Percentiles rank a stretch among this genome's conserved stretches.
These are phyloP conservation scores for Trichosporon coremiiforme DNA, from an alignment of 1,284 basidiomycete genomes.

Conservation along the genomic window DNA sequence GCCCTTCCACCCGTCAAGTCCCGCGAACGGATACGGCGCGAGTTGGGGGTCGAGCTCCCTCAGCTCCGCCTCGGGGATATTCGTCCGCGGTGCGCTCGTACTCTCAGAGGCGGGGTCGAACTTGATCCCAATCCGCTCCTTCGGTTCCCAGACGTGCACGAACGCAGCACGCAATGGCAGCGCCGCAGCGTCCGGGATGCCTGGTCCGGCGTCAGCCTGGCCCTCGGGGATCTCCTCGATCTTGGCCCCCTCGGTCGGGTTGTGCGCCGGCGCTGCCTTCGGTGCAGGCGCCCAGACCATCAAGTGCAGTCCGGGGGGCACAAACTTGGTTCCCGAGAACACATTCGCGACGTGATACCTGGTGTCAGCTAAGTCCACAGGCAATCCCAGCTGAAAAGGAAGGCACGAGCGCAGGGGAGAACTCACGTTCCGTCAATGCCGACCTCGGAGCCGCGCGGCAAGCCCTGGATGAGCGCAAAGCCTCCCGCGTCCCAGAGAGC, in stretches of 20 bases:
- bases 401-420: not conserved
- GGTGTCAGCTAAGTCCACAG: conserved; percentile 13
- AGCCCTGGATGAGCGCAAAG: conserved; percentile 48
- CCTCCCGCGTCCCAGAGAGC: conserved; percentile 54
- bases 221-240: conserved; percentile 17
- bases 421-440: conserved; percentile 55
- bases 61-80: conserved; percentile 50
- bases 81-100: conserved; percentile 29
- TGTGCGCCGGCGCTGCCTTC: not conserved
- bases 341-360: conserved; percentile 44
- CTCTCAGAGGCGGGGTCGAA: conserved; percentile 33
- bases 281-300: conserved; percentile 43
- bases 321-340: conserved; percentile 54
- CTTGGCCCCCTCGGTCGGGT: not conserved
- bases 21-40: conserved; percentile 56
- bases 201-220: not conserved
- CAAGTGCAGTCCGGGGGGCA: conserved; percentile 55
- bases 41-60: conserved; percentile 52
- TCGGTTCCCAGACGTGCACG: conserved; percentile 35
- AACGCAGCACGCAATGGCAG: conserved; percentile 41
- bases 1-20: conserved; percentile 46
- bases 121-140: conserved; percentile 40
- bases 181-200: conserved; percentile 27
- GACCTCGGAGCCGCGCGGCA: conserved; percentile 50
- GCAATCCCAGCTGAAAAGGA: no score